Evolutionary conservation across 345 rosid species (phyloP).

Genomic region (Nephelium lappaceum): DNA sequence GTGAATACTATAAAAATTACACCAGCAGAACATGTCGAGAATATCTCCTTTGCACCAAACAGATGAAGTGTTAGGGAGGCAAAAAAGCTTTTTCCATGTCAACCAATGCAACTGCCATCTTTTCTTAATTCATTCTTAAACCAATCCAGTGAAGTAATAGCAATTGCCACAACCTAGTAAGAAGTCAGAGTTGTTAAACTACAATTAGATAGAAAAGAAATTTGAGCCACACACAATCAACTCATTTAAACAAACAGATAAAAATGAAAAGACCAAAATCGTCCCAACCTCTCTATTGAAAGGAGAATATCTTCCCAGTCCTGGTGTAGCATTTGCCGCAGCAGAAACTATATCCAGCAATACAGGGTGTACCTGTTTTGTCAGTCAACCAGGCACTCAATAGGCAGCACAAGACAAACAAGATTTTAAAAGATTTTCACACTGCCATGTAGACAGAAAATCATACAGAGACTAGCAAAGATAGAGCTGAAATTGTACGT

Average conservation of each 20-base stretch:
- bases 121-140: no score
- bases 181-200: slow-evolving; percentile 1
- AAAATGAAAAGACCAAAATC: background rate
- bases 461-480: background rate
- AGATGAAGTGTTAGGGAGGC: no score
- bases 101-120: no score
- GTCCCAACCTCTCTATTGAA: slow-evolving; percentile 76
- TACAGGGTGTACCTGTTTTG: slow-evolving; percentile 66
- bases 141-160: no score
- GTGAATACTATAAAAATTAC: no score
- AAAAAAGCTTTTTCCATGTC: no score
- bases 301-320: slow-evolving; percentile 86
- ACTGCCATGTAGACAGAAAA: slow-evolving; percentile 6
- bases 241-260: background rate
- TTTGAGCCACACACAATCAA: background rate
- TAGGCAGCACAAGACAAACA: slow-evolving; percentile 6
- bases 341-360: slow-evolving; percentile 75
- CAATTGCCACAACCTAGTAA: slow-evolving; percentile 23
- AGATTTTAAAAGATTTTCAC: slow-evolving; percentile 3
- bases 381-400: background rate
- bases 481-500: background rate
- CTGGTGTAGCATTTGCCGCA: slow-evolving; percentile 70
- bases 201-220: background rate
- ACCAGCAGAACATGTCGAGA: no score
- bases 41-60: no score